Evolutionary conservation across 2,329 filamentous ascomycete species (phyloP).

Genomic region (Trichoderma arundinaceum): DNA sequence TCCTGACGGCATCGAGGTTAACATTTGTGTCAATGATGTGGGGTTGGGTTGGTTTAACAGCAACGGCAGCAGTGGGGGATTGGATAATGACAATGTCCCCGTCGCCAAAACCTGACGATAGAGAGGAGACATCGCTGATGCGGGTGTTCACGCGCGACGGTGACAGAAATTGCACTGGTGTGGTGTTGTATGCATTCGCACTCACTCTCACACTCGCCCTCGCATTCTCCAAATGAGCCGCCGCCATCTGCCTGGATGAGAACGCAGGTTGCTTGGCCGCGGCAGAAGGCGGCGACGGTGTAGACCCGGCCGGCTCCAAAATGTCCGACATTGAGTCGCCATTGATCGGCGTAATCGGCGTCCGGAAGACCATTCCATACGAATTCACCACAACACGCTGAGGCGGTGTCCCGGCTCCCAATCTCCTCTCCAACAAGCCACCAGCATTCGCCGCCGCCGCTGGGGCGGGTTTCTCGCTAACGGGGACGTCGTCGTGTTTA

Average conservation of each 20-base stretch:
- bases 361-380: constrained; percentile 27
- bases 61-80: constrained; percentile 40
- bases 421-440: constrained; percentile 6
- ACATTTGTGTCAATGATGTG: constrained; percentile 20
- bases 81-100: constrained; percentile 57
- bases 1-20: constrained; percentile 18
- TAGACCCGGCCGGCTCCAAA: constrained; percentile 8
- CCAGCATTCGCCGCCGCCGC: neutral
- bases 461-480: neutral
- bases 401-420: neutral
- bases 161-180: constrained; percentile 31
- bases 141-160: constrained; percentile 41
- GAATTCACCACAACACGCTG: constrained; percentile 25
- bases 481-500: neutral
- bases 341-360: constrained; percentile 8
- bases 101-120: constrained; percentile 70
- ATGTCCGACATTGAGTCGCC: constrained; percentile 23
- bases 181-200: constrained; percentile 10
- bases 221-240: constrained; percentile 29
- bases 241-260: constrained; percentile 28
- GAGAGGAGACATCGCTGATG: constrained; percentile 60
- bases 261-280: neutral
- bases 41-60: constrained; percentile 10
- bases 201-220: constrained; percentile 17
- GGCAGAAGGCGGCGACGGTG: constrained; percentile 33